phyloP scores from a whole-genome alignment of 192 early-diverging fungal genomes.

The Backusella morwellensis region DNA sequence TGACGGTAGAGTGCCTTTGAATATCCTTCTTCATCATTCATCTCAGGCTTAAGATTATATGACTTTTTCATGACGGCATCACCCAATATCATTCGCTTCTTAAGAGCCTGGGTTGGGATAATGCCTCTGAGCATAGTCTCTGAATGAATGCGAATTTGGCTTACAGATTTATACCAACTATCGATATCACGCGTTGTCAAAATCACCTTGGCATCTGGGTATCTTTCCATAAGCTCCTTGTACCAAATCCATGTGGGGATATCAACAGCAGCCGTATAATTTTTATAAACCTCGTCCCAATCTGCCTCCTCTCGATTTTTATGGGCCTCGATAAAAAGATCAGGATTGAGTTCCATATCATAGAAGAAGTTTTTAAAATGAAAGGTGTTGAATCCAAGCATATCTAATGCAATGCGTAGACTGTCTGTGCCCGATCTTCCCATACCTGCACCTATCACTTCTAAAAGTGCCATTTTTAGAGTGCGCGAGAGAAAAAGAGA shows the following conservation, averaged over 20 bases:
- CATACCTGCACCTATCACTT: slow-evolving; percentile 19
- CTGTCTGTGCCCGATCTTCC: slow-evolving; percentile 24
- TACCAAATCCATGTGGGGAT: slow-evolving; percentile 16
- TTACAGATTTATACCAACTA: slow-evolving; percentile 17
- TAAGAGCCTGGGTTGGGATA: background rate
- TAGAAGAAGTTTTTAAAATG: slow-evolving; percentile 13
- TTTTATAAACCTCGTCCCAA: slow-evolving; percentile 13
- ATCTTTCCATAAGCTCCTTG: slow-evolving; percentile 17
- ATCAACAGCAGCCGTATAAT: slow-evolving; percentile 16
- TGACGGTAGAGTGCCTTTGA: background rate
- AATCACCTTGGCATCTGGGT: slow-evolving; percentile 25
- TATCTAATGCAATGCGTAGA: slow-evolving; percentile 19
- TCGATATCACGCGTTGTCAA: slow-evolving; percentile 15
- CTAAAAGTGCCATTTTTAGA: slow-evolving; percentile 18
- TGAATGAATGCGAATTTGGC: background rate
- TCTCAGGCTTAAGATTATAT: background rate
- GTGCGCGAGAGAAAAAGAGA: background rate
- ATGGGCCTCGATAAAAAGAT: background rate
- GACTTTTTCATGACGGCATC: background rate
- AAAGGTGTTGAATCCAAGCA: slow-evolving; percentile 16
- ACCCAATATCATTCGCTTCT: background rate
- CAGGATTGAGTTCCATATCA: slow-evolving; percentile 7
- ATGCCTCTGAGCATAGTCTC: background rate
- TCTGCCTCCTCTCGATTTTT: slow-evolving; percentile 7
- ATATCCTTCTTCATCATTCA: background rate